These are phyloP conservation scores for Annona cherimola DNA, from an alignment of 164 flowering plant species.

Conservation along the genomic window DNA sequence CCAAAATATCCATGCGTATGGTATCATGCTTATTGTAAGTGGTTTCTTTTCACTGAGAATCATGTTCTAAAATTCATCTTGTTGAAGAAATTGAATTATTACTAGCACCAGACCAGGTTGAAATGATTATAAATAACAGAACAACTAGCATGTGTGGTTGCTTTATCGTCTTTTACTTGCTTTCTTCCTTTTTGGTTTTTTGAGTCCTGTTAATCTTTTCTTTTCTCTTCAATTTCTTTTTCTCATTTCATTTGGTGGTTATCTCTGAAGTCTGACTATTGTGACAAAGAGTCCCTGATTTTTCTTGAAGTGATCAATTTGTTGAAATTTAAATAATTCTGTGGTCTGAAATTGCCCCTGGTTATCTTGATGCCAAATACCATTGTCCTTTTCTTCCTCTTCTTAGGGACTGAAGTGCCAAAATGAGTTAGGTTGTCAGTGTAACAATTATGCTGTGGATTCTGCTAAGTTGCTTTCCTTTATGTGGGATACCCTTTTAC, in stretches of 20 bases:
- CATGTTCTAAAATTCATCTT: not conserved
- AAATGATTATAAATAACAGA: not conserved
- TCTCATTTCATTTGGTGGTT: no score
- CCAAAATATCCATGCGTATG: constrained; percentile 84
- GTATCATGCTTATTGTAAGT: constrained; percentile 79
- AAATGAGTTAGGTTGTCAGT: not conserved
- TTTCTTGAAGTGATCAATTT: not conserved
- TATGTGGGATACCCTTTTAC: no score
- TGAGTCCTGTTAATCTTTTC: not conserved
- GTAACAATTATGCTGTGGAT: not conserved
- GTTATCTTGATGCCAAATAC: not conserved
- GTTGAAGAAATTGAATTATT: not conserved
- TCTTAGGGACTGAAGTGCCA: not conserved
- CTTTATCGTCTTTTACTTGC: not conserved
- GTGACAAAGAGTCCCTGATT: not conserved
- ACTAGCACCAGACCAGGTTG: not conserved
- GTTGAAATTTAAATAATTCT: no score
- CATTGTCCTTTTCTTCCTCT: not conserved
- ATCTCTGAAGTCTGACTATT: not conserved
- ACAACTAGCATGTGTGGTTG: not conserved
- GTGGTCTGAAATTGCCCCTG: not conserved
- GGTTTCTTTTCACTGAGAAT: not conserved
- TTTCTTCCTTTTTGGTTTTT: not conserved
- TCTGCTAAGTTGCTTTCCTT: no score
- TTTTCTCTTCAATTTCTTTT: not conserved